Evolutionary conservation across 2,329 filamentous ascomycete genomes (phyloP).

Genomic region (Hortaea werneckii): DNA sequence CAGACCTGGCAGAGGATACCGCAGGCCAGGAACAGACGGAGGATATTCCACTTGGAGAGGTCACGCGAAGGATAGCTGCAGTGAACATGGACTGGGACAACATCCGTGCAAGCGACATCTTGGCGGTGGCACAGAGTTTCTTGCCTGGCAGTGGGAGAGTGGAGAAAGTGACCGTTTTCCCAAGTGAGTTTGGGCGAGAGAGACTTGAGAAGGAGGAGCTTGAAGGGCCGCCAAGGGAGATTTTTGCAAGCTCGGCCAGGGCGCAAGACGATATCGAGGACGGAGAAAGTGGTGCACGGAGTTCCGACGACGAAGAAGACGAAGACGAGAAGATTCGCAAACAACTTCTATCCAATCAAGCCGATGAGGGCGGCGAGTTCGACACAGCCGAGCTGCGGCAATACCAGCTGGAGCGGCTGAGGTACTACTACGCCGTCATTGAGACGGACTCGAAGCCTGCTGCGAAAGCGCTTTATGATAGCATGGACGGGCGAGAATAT

Average conservation of each 20-base stretch:
- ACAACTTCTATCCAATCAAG: constrained; percentile 56
- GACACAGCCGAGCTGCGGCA: constrained; percentile 77
- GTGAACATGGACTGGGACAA: constrained; percentile 99
- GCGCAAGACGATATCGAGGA: constrained; percentile 16
- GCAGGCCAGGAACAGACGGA: constrained; percentile 56
- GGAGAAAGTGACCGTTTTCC: constrained; percentile 71
- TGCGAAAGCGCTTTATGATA: constrained; percentile 79
- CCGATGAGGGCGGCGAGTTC: constrained; percentile 75
- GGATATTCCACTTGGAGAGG: constrained; percentile 69
- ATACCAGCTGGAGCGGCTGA: constrained; percentile 84
- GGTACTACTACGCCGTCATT: constrained; percentile 92
- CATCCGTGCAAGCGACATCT: constrained; percentile 76
- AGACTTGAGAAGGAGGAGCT: constrained; percentile 85
- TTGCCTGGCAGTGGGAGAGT: constrained; percentile 63
- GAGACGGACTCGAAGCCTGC: constrained; percentile 65
- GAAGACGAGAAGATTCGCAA: constrained; percentile 72
- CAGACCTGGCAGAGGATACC: constrained; percentile 50
- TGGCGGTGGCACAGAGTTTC: constrained; percentile 87
- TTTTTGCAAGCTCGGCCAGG: constrained; percentile 52
- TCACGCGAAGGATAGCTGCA: constrained; percentile 77
- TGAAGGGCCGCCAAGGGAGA: constrained; percentile 81
- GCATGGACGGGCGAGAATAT: constrained; percentile 89
- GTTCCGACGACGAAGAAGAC: constrained; percentile 46
- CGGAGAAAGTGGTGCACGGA: constrained; percentile 42
- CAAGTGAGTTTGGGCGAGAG: constrained; percentile 90